Base-by-base conservation (phyloP, 2,329 filamentous ascomycete species). In the Coniochaeta sp. region DNA sequence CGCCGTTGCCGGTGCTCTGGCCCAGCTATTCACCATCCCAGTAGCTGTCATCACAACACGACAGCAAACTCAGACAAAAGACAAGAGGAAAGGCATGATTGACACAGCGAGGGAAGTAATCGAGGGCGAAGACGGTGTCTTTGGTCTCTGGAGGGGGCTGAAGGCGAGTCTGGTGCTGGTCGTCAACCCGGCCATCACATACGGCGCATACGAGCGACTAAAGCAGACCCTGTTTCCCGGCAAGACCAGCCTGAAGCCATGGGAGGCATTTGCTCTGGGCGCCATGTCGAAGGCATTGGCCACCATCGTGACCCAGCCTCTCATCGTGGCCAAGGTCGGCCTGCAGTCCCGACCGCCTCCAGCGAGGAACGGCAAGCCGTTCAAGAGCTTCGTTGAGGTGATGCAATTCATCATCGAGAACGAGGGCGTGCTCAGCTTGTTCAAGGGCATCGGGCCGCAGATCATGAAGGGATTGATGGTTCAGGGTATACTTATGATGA, bases 401-500 rank as follows among this genome's bases (percentile, higher is more conserved):
- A 96, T 99, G 91, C 81, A 81, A 63, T 98, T 96, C 73, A 97
- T 99, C 67, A 77, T 97, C 60, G 80, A 96, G 69, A 87, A 96
- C 63, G 95, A 99, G 72, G 95, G 95, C 3, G 72, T 84, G 0
- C 69, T 88, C 14, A 89, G 89, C n/a, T 81, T 99, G 1, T 99
- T 98, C 81, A 99, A 99, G 78, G 95, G 95, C 47, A 96, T 99
- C 66, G 92, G 86, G 0, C 95, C 95, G 3, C 95, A 99, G 74
- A 89, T 99, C 58, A 75, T 92, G 62, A 99, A 99, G 76, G 95
- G 95, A 1, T 77, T 99, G 58, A 73, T 99, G 57, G 95, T 99
- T 2, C 95, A 99, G 71, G 95, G 95, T 57, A 86, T 99, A 60
- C 80, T 99, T 43, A 99, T 99, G 95, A 99, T 97, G 92, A 95